Base-by-base conservation (phyloP, 345 rosid species). In the Arabis hirsuta region DNA sequence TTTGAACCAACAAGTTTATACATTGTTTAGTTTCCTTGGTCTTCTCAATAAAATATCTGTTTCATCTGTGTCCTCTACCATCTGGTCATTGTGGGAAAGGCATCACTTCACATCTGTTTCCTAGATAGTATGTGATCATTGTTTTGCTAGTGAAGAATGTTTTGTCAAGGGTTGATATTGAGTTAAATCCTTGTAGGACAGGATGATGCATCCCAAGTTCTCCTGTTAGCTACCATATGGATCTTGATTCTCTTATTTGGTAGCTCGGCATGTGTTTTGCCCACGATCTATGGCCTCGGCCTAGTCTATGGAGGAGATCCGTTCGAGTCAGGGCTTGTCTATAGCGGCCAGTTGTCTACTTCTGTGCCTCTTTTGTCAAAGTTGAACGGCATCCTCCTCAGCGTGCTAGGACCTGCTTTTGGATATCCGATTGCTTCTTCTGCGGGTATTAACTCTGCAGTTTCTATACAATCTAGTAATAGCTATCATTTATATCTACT, bases 171-270 rank as follows among this genome's bases (percentile, higher is more conserved):
- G 63, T 65, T 77, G 77, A 81, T 84, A 86, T 89, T 78, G 83
- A 88, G 80, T 43, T 85, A 85, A 72, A 72, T 91, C 89, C 81
- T 78, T 91, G 86, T 94, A 91, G 96, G 97, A 96, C 98, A 94
- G 97, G 90, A 77, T 79, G 98, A 94, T 84, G 66, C 83, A 73
- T 91, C 98, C n/a, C 98, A 89, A 85, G 96, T 78, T 56, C 77
- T 87, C 7, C 80, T 87, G 9, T 79, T 95, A 73, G 99, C 90
- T 45, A 84, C 93, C 82, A 85, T 95, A 77, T 95, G 99, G 99
- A 68, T 83, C 62, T 55, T 91, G 59, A 89, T 95, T 76, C 82
- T 89, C 71, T 84, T 83, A 20, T 56, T 95, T 73, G 99, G 97
- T 59, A 74, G 81, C 67, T 84, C 81, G 6, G 85, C 81, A 8